Evolutionary conservation across 176 grass and related monocot species (phyloP).

Genomic region (Musa itinerans): DNA sequence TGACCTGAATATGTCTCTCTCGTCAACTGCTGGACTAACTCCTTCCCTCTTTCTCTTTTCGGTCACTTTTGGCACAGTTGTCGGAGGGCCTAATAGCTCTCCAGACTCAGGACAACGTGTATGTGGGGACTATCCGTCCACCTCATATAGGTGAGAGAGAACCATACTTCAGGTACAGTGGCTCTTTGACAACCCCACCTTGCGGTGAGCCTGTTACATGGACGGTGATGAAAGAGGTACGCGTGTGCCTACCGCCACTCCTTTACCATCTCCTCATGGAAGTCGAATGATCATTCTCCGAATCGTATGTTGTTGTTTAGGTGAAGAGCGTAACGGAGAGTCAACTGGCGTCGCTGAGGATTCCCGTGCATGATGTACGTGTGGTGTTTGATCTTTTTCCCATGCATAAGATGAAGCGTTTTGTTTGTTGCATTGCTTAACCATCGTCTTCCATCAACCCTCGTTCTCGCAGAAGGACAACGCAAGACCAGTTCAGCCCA

Average conservation of each 20-base stretch:
- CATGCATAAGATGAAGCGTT: too few species aligned
- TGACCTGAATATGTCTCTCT: background rate
- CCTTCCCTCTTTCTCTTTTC: too few species aligned
- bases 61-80: conserved; percentile 1
- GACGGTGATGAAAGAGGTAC: conserved; percentile 4
- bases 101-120: background rate
- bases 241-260: too few species aligned
- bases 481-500: background rate
- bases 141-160: background rate
- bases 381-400: background rate
- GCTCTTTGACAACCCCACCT: conserved; percentile 21
- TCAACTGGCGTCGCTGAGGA: background rate
- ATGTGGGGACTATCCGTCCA: background rate
- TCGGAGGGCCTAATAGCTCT: background rate
- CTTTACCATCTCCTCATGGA: background rate
- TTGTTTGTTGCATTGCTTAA: too few species aligned
- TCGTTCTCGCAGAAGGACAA: background rate
- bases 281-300: background rate
- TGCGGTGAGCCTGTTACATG: conserved; percentile 7
- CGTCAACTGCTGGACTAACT: background rate
- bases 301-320: background rate
- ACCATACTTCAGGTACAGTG: background rate
- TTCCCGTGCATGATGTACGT: background rate
- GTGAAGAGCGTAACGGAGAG: background rate
- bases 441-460: too few species aligned